phyloP scores from a whole-genome alignment of 495 filamentous ascomycete species.

The Penicillium lividum region DNA sequence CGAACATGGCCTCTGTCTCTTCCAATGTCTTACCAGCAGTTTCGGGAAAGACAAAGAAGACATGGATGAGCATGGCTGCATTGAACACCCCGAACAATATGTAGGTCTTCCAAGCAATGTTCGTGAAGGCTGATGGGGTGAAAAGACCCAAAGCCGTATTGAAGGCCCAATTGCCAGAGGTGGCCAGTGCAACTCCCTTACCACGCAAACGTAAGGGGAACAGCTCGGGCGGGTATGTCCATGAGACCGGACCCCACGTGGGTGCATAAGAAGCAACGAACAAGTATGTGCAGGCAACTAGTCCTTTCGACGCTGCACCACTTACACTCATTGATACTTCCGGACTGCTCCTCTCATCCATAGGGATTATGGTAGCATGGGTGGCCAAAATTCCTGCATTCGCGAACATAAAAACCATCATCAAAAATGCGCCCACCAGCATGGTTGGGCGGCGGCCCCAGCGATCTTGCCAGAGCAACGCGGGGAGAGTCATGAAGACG shows the following conservation, averaged over 20 bases:
- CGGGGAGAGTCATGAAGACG: slow-evolving; percentile 45
- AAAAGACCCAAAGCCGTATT: slow-evolving; percentile 77
- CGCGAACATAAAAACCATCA: slow-evolving; percentile 61
- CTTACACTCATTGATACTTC: slow-evolving; percentile 26
- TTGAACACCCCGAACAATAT: slow-evolving; percentile 75
- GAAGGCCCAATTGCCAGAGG: slow-evolving; percentile 69
- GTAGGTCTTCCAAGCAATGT: slow-evolving; percentile 71
- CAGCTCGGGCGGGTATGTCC: slow-evolving; percentile 61
- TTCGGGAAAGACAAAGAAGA: slow-evolving; percentile 78
- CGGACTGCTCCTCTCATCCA: slow-evolving; percentile 26
- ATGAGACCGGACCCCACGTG: slow-evolving; percentile 60
- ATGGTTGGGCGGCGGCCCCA: slow-evolving; percentile 59
- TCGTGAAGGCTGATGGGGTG: slow-evolving; percentile 66
- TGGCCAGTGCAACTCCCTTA: slow-evolving; percentile 60
- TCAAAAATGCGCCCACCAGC: slow-evolving; percentile 58
- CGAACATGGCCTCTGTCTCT: slow-evolving; percentile 70
- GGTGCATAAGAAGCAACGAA: slow-evolving; percentile 54
- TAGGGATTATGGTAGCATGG: slow-evolving; percentile 45
- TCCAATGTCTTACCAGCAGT: slow-evolving; percentile 76
- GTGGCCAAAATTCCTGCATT: slow-evolving; percentile 60
- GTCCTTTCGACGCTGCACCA: slow-evolving; percentile 33
- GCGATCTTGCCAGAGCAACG: slow-evolving; percentile 51
- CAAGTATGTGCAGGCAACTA: slow-evolving; percentile 59
- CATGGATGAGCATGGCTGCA: slow-evolving; percentile 65
- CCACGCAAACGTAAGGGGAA: slow-evolving; percentile 59